These are phyloP conservation scores for Ogataea pilisensis DNA, from an alignment of 805 yeast genomes.

Conservation along the genomic window DNA sequence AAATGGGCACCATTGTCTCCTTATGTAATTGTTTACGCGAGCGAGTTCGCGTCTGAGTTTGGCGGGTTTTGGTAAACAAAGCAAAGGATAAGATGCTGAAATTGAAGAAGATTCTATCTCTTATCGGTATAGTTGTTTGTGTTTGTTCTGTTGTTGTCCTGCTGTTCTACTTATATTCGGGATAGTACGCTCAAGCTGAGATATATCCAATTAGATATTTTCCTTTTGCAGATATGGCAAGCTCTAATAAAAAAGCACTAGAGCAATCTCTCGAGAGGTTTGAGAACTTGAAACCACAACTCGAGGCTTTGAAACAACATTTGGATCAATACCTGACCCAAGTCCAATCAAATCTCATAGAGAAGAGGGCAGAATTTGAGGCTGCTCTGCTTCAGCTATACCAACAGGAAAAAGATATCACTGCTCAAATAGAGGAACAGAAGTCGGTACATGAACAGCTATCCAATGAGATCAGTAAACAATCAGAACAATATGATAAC, in stretches of 20 bases:
- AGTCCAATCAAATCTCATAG: conserved; percentile 18
- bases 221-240: background rate
- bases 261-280: conserved; percentile 20
- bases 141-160: too few relatives aligned
- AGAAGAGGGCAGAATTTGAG: conserved; percentile 21
- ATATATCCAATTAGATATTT: too few relatives aligned
- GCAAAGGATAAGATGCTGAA: too few relatives aligned
- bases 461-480: conserved; percentile 17
- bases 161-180: too few relatives aligned
- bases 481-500: conserved; percentile 20
- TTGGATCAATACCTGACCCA: conserved; percentile 10
- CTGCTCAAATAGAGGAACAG: conserved; percentile 17
- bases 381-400: conserved; percentile 16
- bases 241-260: conserved; percentile 3
- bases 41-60: too few relatives aligned
- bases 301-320: conserved; percentile 19
- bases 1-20: too few relatives aligned
- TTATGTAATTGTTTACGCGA: too few relatives aligned
- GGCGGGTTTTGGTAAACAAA: too few relatives aligned
- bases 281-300: conserved; percentile 19
- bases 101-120: too few relatives aligned
- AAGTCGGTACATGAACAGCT: conserved; percentile 21
- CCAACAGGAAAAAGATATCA: conserved; percentile 17
- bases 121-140: too few relatives aligned
- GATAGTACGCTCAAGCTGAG: too few relatives aligned